Evolutionary conservation across 2,329 filamentous ascomycete genomes (phyloP).

Genomic region (Ascochyta rabiei): DNA sequence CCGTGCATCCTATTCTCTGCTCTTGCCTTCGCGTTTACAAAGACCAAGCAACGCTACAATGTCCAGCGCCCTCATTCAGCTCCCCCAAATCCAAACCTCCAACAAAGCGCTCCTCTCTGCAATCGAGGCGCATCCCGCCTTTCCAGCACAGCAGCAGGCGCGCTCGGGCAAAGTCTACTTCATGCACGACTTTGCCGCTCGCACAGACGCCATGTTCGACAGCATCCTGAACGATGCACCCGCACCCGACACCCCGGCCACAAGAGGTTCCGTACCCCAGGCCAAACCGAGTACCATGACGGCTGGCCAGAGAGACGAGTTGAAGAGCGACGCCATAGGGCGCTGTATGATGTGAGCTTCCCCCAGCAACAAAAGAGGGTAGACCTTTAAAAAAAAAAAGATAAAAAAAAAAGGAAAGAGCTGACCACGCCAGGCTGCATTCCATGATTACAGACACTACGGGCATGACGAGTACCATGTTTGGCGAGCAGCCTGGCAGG

Average conservation of each 20-base stretch:
- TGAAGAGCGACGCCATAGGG: conserved; percentile 18
- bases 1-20: background rate
- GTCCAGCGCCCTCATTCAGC: background rate
- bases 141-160: conserved; percentile 9
- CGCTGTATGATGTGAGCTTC: conserved; percentile 16
- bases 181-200: conserved; percentile 22
- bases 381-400: no score
- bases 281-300: conserved; percentile 13
- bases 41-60: background rate
- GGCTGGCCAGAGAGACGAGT: conserved; percentile 12
- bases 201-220: conserved; percentile 22
- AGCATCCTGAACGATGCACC: conserved; percentile 15
- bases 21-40: background rate
- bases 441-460: conserved; percentile 16
- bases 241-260: conserved; percentile 17
- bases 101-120: conserved; percentile 19
- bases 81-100: conserved; percentile 10
- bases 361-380: background rate
- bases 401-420: no score
- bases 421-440: conserved; percentile 1
- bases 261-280: conserved; percentile 9
- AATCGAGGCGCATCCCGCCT: conserved; percentile 20
- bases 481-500: conserved; percentile 13
- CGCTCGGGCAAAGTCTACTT: conserved; percentile 24
- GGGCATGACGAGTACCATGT: conserved; percentile 15